Percentiles rank a stretch among this genome's conserved stretches.
phyloP scores from a whole-genome alignment of 1,284 basidiomycete species.

The Calocybe gambosa region DNA sequence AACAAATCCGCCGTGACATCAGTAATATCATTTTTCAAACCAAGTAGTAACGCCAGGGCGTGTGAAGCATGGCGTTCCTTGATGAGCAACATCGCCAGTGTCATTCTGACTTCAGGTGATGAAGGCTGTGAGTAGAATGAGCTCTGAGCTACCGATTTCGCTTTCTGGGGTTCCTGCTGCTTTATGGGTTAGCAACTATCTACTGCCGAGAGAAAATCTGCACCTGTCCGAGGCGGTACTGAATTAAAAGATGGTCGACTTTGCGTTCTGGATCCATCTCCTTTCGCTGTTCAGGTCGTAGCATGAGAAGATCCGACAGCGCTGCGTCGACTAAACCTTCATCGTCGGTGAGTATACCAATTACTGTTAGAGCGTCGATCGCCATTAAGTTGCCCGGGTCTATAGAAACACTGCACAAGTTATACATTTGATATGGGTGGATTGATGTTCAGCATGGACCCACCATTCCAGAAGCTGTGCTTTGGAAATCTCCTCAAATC shows the following conservation, averaged over 20 bases:
- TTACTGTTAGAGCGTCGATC: conserved; percentile 78
- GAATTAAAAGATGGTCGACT: conserved; percentile 60
- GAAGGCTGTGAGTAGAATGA: conserved; percentile 54
- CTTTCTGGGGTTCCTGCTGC: conserved; percentile 46
- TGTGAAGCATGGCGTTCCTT: conserved; percentile 37
- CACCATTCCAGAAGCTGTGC: conserved; percentile 81
- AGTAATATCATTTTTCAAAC: conserved; percentile 13
- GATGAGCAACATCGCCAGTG: conserved; percentile 49
- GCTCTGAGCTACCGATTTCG: conserved; percentile 49
- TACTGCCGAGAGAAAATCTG: conserved; percentile 10
- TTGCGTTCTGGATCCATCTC: conserved; percentile 61
- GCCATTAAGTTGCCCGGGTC: conserved; percentile 74
- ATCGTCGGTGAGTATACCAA: conserved; percentile 79
- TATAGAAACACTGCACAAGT: conserved; percentile 45
- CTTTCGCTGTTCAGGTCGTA: conserved; percentile 58
- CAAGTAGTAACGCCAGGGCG: conserved; percentile 41
- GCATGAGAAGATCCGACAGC: conserved; percentile 69
- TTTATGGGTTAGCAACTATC: conserved; percentile 1
- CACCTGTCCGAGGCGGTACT: conserved; percentile 65
- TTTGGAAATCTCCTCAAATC: conserved; percentile 74
- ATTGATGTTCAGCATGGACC: conserved; percentile 19
- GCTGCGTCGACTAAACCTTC: conserved; percentile 82
- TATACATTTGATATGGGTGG: conserved; percentile 5
- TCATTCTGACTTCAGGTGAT: conserved; percentile 37
- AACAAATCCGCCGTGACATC: conserved; percentile 26